Conservation (phyloP, 2,329 filamentous ascomycete species). For the Scleromitrula shiraiana region DNA sequence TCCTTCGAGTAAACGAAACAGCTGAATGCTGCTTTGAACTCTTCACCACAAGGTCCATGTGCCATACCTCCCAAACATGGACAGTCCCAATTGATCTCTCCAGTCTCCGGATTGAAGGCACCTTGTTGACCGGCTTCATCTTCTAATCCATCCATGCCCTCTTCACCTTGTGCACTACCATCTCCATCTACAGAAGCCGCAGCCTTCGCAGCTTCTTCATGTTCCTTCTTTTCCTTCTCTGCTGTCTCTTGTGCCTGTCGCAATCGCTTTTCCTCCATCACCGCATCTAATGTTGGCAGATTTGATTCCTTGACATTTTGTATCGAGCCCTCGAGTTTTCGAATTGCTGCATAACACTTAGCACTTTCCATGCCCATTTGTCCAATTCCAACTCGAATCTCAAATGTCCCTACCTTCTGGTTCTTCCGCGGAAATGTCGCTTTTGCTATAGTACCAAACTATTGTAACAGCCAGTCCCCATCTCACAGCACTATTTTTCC, state of each 20-base stretch:
- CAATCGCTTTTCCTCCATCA: constrained; percentile 54
- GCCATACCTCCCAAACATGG: constrained; percentile 97
- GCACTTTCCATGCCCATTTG: no score
- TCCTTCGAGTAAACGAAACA: constrained; percentile 95
- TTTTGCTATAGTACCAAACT: constrained; percentile 93
- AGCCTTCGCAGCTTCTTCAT: constrained; percentile 15
- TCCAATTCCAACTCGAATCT: no score
- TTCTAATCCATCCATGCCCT: constrained; percentile 52
- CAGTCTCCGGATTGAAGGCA: constrained; percentile 96
- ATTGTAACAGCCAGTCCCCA: constrained; percentile 69
- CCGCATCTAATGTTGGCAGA: constrained; percentile 57
- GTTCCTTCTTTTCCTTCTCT: constrained; percentile 21
- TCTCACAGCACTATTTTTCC: constrained; percentile 68
- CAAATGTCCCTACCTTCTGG: constrained; percentile 53
- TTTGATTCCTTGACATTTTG: constrained; percentile 38
- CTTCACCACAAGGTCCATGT: constrained; percentile 85
- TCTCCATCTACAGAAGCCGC: constrained; percentile 18
- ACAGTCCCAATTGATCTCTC: constrained; percentile 99
- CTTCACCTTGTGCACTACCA: constrained; percentile 19
- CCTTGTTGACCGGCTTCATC: constrained; percentile 80
- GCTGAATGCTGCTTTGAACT: constrained; percentile 94
- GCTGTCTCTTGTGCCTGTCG: constrained; percentile 26
- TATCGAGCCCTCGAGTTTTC: constrained; percentile 31
- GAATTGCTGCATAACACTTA: constrained; percentile 24
- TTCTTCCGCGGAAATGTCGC: constrained; percentile 78